These are phyloP conservation scores for Phyllosticta citribraziliensis DNA, from an alignment of 2,329 filamentous ascomycete genomes.

Conservation along the genomic window DNA sequence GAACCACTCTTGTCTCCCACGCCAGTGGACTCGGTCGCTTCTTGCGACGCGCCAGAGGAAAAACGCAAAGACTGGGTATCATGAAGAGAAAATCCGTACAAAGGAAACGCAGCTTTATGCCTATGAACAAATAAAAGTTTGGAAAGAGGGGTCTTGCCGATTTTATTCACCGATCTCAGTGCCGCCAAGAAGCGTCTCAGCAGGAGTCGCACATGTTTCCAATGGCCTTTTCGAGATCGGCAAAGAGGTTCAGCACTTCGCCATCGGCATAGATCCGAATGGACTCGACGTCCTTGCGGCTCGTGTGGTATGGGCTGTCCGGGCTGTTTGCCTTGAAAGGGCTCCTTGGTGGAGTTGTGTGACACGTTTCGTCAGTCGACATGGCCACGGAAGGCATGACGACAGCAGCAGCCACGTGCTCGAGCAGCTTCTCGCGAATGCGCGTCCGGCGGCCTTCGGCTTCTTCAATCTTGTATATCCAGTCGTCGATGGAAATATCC, in stretches of 20 bases:
- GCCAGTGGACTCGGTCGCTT: neutral
- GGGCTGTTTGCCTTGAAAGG: constrained; percentile 27
- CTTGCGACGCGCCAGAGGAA: neutral
- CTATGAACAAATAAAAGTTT: neutral
- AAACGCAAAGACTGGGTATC: neutral
- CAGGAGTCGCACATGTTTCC: constrained; percentile 30
- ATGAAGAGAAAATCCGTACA: neutral
- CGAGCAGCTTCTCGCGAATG: constrained; percentile 68
- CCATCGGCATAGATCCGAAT: constrained; percentile 36
- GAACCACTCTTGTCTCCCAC: neutral
- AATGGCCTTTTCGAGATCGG: constrained; percentile 33
- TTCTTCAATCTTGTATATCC: constrained; percentile 69
- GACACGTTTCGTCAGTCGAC: constrained; percentile 19
- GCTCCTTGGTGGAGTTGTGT: constrained; percentile 29
- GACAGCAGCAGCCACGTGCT: constrained; percentile 65
- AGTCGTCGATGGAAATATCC: constrained; percentile 69
- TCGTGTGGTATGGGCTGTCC: constrained; percentile 24
- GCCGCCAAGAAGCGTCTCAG: neutral
- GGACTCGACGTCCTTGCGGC: constrained; percentile 31
- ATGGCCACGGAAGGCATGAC: neutral
- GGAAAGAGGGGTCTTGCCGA: neutral
- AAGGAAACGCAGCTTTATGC: neutral
- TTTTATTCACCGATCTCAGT: neutral
- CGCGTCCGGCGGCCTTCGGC: constrained; percentile 67
- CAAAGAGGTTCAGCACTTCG: constrained; percentile 31